These are phyloP conservation scores for Cercospora sp. DNA, from an alignment of 2,329 filamentous ascomycete species.

Conservation along the genomic window DNA sequence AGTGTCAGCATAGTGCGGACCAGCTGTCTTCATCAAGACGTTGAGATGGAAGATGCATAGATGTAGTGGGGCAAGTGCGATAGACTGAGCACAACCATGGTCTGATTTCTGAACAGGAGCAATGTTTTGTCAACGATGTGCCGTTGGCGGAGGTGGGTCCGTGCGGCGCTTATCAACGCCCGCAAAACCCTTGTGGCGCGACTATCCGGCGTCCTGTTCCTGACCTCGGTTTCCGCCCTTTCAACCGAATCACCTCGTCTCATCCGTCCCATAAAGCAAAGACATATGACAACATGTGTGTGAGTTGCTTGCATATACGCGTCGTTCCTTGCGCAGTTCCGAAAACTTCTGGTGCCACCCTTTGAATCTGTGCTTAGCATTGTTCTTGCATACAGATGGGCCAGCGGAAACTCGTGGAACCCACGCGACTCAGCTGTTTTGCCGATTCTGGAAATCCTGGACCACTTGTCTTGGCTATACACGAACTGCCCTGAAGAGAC, in stretches of 20 bases:
- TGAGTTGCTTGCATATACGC: neutral
- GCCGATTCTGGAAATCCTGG: slow-evolving; percentile 7
- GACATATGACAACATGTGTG: slow-evolving; percentile 9
- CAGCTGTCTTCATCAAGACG: neutral
- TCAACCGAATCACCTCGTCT: slow-evolving; percentile 11
- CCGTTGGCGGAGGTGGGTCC: neutral
- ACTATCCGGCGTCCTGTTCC: neutral
- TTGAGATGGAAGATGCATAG: neutral
- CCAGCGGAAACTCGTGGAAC: slow-evolving; percentile 6
- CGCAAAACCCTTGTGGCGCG: neutral
- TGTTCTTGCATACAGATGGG: neutral
- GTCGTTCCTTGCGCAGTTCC: neutral
- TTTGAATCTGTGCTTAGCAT: neutral
- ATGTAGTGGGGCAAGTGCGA: neutral
- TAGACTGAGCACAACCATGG: neutral
- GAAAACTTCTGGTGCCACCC: neutral
- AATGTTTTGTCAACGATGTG: neutral
- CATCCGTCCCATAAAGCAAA: slow-evolving; percentile 8
- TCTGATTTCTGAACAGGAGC: neutral
- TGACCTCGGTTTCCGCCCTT: slow-evolving; percentile 8
- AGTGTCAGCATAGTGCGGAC: neutral
- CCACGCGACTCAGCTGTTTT: slow-evolving; percentile 10
- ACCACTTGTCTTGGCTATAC: slow-evolving; percentile 9
- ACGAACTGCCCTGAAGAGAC: neutral
- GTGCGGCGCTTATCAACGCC: neutral